Evolutionary conservation across 2,329 filamentous ascomycete species (phyloP).

Genomic region (Aureobasidium sp.): DNA sequence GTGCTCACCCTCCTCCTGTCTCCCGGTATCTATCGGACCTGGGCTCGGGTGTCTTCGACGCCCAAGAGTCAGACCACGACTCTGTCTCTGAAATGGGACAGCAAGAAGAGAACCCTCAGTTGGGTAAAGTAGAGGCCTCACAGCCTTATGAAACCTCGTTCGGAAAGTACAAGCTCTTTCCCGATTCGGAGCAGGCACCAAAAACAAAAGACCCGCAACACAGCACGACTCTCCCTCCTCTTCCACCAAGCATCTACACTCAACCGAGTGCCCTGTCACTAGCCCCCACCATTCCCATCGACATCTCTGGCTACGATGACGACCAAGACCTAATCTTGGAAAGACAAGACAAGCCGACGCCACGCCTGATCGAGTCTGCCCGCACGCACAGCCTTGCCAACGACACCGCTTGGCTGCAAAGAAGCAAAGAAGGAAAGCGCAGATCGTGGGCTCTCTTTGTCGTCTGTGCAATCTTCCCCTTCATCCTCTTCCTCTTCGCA

Average conservation of each 20-base stretch:
- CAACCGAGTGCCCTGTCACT: background rate
- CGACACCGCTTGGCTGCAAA: background rate
- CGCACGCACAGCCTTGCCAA: background rate
- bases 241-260: background rate
- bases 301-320: background rate
- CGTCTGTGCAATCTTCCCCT: background rate
- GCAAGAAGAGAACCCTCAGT: background rate
- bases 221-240: background rate
- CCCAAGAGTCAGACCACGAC: background rate
- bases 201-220: background rate
- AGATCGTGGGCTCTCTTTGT: background rate
- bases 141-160: background rate
- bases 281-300: background rate
- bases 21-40: background rate
- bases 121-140: background rate
- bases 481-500: background rate
- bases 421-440: background rate
- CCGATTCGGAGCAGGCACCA: background rate
- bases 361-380: background rate
- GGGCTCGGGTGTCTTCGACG: background rate
- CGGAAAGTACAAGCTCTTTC: background rate
- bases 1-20: background rate
- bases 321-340: background rate
- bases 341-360: background rate
- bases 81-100: background rate